Base-by-base conservation (phyloP, 306 rosid genomes). In the Gastrolobium bilobum region DNA sequence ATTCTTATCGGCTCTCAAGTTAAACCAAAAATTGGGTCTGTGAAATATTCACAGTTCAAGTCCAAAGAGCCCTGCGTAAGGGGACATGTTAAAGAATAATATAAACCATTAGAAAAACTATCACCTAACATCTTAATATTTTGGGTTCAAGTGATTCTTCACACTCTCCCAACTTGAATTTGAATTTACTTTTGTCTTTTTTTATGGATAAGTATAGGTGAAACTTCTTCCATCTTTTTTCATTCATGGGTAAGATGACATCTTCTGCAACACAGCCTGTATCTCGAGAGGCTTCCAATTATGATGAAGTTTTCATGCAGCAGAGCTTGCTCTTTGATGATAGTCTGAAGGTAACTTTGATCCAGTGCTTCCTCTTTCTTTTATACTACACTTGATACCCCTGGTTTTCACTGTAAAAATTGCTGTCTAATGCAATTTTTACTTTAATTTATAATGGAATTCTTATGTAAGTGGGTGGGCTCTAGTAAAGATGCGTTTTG, bases 301-400 rank as follows among this genome's bases (percentile, higher is more conserved):
- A 86, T 53, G 97, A 92, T 77, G 97, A 92, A 88, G 88, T 82
- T 85, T 89, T 92, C 78, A 92, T 92, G 97, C 87, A 89, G 66
- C 97, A 92, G 79, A 90, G 97, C 83, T 69, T 92, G 88, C 80
- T 90, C 34, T 92, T 92, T 81, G 88, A 94, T 63, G 94, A 92
- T 73, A 87, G 93, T 83, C 89, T 92, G 39, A 88, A 81, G 92
- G 97, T 90, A 83, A 43, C 34, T 52, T 33, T 14, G 31, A 14
- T n/a, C 58, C 51, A 69, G 50, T 75, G 42, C 75, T 53, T 54
- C 51, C 1, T 68, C 10, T 13, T n/a, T 65, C 0, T 34, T 60
- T 46, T 46, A n/a, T 20, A 20, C 26, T 20, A 1, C 4, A 52
- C 58, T 52, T 52, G 58, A 52, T 4, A 9, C 0, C 8, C 3